These are phyloP conservation scores for Eremothecium cymbalariae DNA, from an alignment of 1,139 yeast genomes.

Conservation along the genomic window DNA sequence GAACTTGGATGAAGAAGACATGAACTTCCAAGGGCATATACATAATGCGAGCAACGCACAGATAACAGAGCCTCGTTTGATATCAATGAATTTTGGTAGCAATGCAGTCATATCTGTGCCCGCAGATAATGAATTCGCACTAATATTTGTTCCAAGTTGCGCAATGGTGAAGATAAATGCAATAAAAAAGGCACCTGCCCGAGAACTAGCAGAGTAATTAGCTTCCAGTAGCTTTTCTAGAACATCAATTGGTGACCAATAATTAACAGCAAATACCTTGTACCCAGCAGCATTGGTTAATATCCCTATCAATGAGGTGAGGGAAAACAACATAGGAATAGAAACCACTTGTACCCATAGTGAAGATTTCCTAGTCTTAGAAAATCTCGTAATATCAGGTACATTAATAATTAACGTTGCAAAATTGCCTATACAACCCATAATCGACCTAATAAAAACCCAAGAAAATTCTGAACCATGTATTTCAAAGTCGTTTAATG, in stretches of 20 bases:
- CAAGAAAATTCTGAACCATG: conserved; percentile 37
- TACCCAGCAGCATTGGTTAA: conserved; percentile 78
- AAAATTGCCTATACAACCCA: conserved; percentile 77
- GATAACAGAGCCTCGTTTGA: conserved; percentile 72
- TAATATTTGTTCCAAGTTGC: conserved; percentile 84
- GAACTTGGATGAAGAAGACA: conserved; percentile 65
- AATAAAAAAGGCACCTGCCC: conserved; percentile 83
- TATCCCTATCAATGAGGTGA: conserved; percentile 81
- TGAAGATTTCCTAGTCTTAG: conserved; percentile 46
- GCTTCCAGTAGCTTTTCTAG: conserved; percentile 56
- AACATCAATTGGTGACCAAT: conserved; percentile 84
- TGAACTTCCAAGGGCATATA: conserved; percentile 84
- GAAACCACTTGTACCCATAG: conserved; percentile 50
- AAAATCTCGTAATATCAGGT: conserved; percentile 84
- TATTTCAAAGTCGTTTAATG: conserved; percentile 20
- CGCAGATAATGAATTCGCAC: conserved; percentile 82
- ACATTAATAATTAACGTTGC: conserved; percentile 82
- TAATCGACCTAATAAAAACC: conserved; percentile 72
- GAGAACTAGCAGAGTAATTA: conserved; percentile 54
- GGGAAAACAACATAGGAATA: conserved; percentile 68
- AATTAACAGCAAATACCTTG: conserved; percentile 56
- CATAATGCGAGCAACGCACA: conserved; percentile 73
- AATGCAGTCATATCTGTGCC: conserved; percentile 89
- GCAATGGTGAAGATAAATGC: conserved; percentile 73
- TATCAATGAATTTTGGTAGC: conserved; percentile 69